Percentiles rank a stretch among this genome's conserved stretches.
Conservation (phyloP, 2,329 filamentous ascomycete genomes). For the Aspergillus ruber region DNA sequence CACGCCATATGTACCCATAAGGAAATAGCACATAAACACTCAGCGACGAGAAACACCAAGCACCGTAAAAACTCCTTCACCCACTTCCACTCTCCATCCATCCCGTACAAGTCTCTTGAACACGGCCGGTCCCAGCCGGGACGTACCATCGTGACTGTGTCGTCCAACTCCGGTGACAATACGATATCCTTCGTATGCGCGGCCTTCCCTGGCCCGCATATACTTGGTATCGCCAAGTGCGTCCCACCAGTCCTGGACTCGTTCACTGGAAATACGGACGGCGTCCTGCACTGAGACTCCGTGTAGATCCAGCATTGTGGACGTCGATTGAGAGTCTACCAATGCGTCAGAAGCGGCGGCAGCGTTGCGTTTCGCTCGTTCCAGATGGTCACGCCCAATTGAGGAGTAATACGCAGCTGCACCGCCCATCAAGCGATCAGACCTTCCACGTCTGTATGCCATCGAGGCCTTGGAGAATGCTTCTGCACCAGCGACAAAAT, state of each 20-base stretch:
- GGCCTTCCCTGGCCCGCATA: constrained; percentile 35
- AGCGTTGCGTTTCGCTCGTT: constrained; percentile 51
- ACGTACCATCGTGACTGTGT: constrained; percentile 71
- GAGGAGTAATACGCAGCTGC: constrained; percentile 71
- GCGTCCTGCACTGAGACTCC: constrained; percentile 76
- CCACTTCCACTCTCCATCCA: constrained; percentile 74
- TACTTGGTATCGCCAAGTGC: constrained; percentile 59
- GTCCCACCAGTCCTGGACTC: constrained; percentile 70
- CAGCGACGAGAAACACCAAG: constrained; percentile 47
- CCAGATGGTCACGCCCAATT: constrained; percentile 59
- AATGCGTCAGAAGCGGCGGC: constrained; percentile 64
- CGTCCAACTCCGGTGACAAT: constrained; percentile 76
- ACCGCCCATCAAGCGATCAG: constrained; percentile 66
- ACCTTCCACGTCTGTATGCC: constrained; percentile 57
- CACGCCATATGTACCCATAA: not conserved
- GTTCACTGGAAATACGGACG: constrained; percentile 65
- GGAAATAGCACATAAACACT: constrained; percentile 1
- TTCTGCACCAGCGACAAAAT: constrained; percentile 42
- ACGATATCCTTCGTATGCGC: constrained; percentile 54
- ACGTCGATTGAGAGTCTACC: constrained; percentile 61
- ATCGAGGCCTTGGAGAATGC: constrained; percentile 54
- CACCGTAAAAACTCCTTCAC: constrained; percentile 64
- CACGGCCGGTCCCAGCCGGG: constrained; percentile 73
- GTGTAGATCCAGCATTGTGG: constrained; percentile 66
- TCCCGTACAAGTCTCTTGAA: constrained; percentile 65